phyloP scores from a whole-genome alignment of 805 yeast genomes.

The Kazachstania viticola region DNA sequence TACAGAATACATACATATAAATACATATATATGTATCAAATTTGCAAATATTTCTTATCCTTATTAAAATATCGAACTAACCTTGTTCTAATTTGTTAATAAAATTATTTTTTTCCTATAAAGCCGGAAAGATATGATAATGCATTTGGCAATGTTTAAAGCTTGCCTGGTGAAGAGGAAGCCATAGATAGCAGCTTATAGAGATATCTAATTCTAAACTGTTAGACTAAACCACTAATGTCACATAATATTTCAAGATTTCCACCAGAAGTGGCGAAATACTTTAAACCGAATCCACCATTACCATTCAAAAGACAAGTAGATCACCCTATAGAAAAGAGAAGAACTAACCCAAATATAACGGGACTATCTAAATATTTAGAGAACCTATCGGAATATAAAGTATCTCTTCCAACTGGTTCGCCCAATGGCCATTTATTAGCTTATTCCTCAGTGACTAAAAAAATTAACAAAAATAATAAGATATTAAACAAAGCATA shows the following conservation, averaged over 20 bases:
- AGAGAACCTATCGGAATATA: slow-evolving; percentile 11
- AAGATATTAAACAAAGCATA: slow-evolving; percentile 28
- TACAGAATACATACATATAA: too few relatives aligned
- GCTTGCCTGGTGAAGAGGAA: too few relatives aligned
- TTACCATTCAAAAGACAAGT: slow-evolving; percentile 36
- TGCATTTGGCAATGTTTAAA: too few relatives aligned
- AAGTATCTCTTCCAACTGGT: slow-evolving; percentile 20
- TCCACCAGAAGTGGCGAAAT: slow-evolving; percentile 30
- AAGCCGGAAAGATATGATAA: too few relatives aligned
- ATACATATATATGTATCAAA: too few relatives aligned
- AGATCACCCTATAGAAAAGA: slow-evolving; percentile 37
- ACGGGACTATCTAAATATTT: slow-evolving; percentile 33
- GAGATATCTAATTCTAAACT: neutral
- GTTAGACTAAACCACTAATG: slow-evolving; percentile 3
- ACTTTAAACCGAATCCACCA: slow-evolving; percentile 45
- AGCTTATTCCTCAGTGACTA: slow-evolving; percentile 21
- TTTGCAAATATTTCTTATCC: too few relatives aligned
- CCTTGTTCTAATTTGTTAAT: too few relatives aligned
- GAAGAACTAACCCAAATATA: slow-evolving; percentile 36
- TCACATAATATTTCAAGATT: slow-evolving; percentile 25
- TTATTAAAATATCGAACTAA: too few relatives aligned
- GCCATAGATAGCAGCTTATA: too few relatives aligned
- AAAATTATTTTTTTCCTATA: too few relatives aligned
- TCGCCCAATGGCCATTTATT: slow-evolving; percentile 12
- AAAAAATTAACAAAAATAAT: slow-evolving; percentile 11